phyloP scores from a whole-genome alignment of 768 basidiomycete species.

The Auricularia auricula-judae region DNA sequence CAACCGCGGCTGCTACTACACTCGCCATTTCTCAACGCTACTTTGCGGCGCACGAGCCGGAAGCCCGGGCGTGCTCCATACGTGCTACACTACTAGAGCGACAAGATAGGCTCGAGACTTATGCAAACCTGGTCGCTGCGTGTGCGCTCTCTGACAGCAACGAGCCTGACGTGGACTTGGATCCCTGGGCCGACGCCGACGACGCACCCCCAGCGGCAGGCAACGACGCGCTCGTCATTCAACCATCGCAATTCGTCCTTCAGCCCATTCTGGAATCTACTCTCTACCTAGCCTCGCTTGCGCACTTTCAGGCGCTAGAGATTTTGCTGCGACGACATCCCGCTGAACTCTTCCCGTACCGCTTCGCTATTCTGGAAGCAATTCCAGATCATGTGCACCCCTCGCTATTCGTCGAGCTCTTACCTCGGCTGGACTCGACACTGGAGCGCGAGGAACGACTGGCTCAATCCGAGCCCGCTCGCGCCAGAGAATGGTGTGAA shows the following conservation, averaged over 20 bases:
- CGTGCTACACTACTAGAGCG: constrained; percentile 60
- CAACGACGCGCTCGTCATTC: constrained; percentile 15
- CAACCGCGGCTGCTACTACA: constrained; percentile 8
- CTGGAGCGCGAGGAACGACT: constrained; percentile 17
- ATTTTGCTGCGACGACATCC: constrained; percentile 49
- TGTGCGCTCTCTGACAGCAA: constrained; percentile 18
- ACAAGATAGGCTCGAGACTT: constrained; percentile 64
- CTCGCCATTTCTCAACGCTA: constrained; percentile 31
- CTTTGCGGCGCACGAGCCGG: constrained; percentile 44
- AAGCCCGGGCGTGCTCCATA: constrained; percentile 53
- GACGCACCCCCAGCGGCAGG: constrained; percentile 15
- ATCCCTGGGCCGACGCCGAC: constrained; percentile 58
- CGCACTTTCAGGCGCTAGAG: constrained; percentile 45
- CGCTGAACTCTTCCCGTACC: constrained; percentile 51
- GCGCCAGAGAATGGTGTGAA: constrained; percentile 51
- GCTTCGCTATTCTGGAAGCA: constrained; percentile 56
- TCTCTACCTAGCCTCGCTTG: constrained; percentile 51
- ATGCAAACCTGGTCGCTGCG: constrained; percentile 43
- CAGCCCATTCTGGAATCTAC: constrained; percentile 48
- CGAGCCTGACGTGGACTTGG: constrained; percentile 27
- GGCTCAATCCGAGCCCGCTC: constrained; percentile 26
- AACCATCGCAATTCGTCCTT: constrained; percentile 46
- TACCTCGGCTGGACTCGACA: constrained; percentile 48
- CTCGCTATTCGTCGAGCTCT: constrained; percentile 43
- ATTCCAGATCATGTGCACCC: constrained; percentile 70